Evolutionary conservation across 2,329 filamentous ascomycete genomes (phyloP), one percentile per base, ranked within the genome.

Genomic region (Falciphora oryzae): DNA sequence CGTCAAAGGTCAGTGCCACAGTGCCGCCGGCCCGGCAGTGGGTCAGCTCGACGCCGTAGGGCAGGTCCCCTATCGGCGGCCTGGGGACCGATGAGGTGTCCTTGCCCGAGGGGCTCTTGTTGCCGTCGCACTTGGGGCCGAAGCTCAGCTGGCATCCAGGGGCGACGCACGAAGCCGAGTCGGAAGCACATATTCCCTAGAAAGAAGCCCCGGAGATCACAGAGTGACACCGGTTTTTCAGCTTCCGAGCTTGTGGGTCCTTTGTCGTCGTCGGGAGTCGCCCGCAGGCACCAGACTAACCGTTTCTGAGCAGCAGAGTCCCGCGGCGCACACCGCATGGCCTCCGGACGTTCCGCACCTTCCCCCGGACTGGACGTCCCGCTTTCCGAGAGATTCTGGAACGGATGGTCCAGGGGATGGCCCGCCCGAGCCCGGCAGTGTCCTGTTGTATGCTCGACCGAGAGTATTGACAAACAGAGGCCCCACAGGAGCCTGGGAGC

Each of bases 1-100:
- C 76, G 62, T 78, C 76, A 62, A 73, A 77, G 0, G 75, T 77
- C 28, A 78, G 67, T 25, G 76, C 75, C 1, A 78, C 68, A n/a
- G 73, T 71, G 22, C 73, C 72, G 0, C 66, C 63, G 3, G 71
- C 68, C 4, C 66, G 68, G 62, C 75, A 78, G 38, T 68, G 65
- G 61, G 65, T 70, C 61, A 76, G 73, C 44, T 79, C 80, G 5
- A 70, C 59, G 13, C 71, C 72, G 32, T 75, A 75, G 0, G 73
- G 72, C 0, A 75, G 66, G 8, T 32, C 65, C 1, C 74, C 73
- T n/a, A 71, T 65, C 10, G 62, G 56, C 0, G 73, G 72, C 4
- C 74, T 67, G 2, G 70, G 67, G 1, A 69, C 63, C 0, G 63
- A 63, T 1, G 69, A 67, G 13, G 73, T 74, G 29, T 70, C 70